Conservation (phyloP, 495 filamentous ascomycete species). For the Parathielavia hyrcaniae region DNA sequence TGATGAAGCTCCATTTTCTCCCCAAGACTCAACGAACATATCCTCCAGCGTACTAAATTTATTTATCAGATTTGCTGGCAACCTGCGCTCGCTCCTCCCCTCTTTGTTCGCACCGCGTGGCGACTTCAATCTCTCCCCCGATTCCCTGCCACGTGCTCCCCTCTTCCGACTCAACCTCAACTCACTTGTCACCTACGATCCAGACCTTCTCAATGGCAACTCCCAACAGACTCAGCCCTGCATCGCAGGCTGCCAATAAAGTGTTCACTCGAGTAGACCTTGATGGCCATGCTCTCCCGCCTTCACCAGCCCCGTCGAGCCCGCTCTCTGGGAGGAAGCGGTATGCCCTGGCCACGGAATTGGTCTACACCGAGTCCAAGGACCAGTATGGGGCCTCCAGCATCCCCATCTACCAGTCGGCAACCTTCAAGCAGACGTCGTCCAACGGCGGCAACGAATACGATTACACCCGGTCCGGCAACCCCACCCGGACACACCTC, state of each 20-base stretch:
- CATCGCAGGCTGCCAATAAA: constrained; percentile 50
- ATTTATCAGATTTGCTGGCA: too few species aligned
- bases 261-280: constrained; percentile 68
- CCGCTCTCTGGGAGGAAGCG: constrained; percentile 69
- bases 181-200: background rate
- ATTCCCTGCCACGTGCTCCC: background rate
- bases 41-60: background rate
- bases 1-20: too few species aligned
- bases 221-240: constrained; percentile 24
- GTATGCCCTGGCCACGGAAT: constrained; percentile 89
- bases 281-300: constrained; percentile 84
- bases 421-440: constrained; percentile 93
- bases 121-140: constrained; percentile 10
- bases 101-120: background rate
- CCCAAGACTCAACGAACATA: background rate
- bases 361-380: constrained; percentile 90
- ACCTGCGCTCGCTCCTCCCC: background rate
- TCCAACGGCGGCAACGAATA: constrained; percentile 74
- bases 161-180: background rate
- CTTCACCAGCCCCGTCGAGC: constrained; percentile 89
- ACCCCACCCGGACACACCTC: constrained; percentile 91
- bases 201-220: constrained; percentile 32
- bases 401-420: constrained; percentile 95
- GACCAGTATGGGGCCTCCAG: constrained; percentile 96
- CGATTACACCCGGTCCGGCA: constrained; percentile 96